Conservation (phyloP, 2,329 filamentous ascomycete species). For the Epichloe elymi region DNA sequence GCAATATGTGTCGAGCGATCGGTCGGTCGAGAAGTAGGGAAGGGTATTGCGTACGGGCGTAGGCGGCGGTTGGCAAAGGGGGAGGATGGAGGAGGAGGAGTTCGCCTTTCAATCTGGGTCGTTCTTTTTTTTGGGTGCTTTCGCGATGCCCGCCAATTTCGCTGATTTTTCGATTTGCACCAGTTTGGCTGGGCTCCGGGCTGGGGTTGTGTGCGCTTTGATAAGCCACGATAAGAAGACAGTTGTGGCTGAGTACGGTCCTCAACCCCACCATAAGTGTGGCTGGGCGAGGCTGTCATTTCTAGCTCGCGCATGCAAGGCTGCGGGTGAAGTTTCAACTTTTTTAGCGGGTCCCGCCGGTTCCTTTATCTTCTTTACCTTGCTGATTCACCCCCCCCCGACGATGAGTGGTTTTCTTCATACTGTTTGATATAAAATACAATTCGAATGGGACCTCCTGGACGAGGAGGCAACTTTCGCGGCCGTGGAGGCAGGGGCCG, state of each 20-base stretch:
- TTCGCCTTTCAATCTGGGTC: neutral
- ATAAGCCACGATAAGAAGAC: conserved; percentile 30
- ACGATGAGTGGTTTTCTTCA: neutral
- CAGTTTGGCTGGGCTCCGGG: conserved; percentile 23
- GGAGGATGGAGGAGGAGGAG: conserved; percentile 7
- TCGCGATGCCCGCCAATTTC: conserved; percentile 26
- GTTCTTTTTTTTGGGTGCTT: neutral
- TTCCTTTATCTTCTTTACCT: too few relatives aligned
- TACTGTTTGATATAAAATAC: neutral
- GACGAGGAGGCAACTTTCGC: conserved; percentile 21
- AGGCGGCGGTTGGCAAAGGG: conserved; percentile 10
- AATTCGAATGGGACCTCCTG: conserved; percentile 22
- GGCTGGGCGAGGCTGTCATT: conserved; percentile 16
- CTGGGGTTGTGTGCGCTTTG: conserved; percentile 43
- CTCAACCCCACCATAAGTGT: conserved; percentile 18
- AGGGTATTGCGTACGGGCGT: conserved; percentile 4
- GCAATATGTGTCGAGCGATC: conserved; percentile 16
- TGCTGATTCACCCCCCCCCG: neutral
- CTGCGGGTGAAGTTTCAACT: conserved; percentile 14
- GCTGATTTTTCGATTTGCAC: conserved; percentile 30
- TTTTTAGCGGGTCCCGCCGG: conserved; percentile 7
- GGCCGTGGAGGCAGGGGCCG: conserved; percentile 18
- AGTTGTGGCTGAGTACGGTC: conserved; percentile 16
- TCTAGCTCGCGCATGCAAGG: conserved; percentile 16
- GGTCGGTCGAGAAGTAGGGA: neutral